Conservation (phyloP, 2,329 filamentous ascomycete genomes). For the Talaromyces sp. region DNA sequence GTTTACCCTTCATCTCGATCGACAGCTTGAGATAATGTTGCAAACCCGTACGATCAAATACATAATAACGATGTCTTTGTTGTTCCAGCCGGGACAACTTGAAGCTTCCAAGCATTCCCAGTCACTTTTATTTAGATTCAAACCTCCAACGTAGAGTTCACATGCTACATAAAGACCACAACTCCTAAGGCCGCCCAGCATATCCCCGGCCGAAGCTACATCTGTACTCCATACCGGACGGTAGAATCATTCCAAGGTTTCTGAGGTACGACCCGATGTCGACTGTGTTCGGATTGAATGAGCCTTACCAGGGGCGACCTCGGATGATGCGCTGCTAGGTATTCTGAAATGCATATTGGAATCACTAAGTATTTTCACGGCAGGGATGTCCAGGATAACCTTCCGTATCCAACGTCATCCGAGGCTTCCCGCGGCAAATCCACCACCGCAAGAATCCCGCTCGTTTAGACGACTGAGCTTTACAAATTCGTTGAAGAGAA, state of each 20-base stretch:
- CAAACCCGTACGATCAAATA: too few relatives aligned
- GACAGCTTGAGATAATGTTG: background rate
- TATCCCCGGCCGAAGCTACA: background rate
- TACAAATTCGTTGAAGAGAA: background rate
- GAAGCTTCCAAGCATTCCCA: background rate
- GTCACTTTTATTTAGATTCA: background rate
- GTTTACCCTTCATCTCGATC: slow-evolving; percentile 1
- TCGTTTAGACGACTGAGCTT: background rate
- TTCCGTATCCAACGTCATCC: background rate
- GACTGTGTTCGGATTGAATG: background rate
- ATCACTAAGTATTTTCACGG: background rate
- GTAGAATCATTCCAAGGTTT: background rate
- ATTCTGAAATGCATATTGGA: background rate
- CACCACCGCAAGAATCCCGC: background rate
- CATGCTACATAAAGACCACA: too few relatives aligned
- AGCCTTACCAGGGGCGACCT: background rate
- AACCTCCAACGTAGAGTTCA: background rate
- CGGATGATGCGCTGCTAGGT: background rate
- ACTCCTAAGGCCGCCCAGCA: background rate
- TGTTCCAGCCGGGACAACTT: background rate
- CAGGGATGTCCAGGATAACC: background rate
- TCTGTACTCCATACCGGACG: background rate
- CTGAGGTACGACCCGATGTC: background rate
- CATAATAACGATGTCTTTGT: background rate
- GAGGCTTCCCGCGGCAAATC: background rate